Evolutionary conservation across 2,329 filamentous ascomycete species (phyloP).

Genomic region (Trichocomaceae sp.): DNA sequence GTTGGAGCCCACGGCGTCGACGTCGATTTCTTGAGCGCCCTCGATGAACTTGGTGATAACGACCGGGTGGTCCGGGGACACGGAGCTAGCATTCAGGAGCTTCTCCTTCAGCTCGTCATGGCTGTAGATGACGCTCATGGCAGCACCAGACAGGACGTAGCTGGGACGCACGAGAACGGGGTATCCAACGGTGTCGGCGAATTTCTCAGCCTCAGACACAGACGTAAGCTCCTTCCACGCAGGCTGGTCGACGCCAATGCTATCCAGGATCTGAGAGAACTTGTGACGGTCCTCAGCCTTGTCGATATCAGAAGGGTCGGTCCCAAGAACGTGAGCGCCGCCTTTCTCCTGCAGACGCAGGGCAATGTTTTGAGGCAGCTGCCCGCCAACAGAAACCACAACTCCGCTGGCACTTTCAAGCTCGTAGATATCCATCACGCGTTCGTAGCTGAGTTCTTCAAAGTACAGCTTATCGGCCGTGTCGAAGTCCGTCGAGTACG

Average conservation of each 20-base stretch:
- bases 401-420: slow-evolving; percentile 78
- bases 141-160: slow-evolving; percentile 94
- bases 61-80: slow-evolving; percentile 93
- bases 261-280: slow-evolving; percentile 95
- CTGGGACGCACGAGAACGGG: slow-evolving; percentile 90
- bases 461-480: slow-evolving; percentile 90
- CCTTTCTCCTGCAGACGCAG: slow-evolving; percentile 87
- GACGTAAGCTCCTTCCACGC: slow-evolving; percentile 97
- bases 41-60: slow-evolving; percentile 99
- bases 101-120: slow-evolving; percentile 89
- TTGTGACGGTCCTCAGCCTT: slow-evolving; percentile 97
- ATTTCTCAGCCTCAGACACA: slow-evolving; percentile 76
- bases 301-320: slow-evolving; percentile 89
- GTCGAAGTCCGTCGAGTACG: slow-evolving; percentile 77
- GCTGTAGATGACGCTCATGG: slow-evolving; percentile 94
- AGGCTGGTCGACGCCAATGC: slow-evolving; percentile 92
- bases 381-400: slow-evolving; percentile 91
- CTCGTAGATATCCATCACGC: slow-evolving; percentile 98
- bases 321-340: slow-evolving; percentile 84
- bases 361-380: slow-evolving; percentile 95
- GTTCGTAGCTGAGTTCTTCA: slow-evolving; percentile 91
- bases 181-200: slow-evolving; percentile 79
- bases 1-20: slow-evolving; percentile 81
- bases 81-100: slow-evolving; percentile 79
- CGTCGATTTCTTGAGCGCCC: slow-evolving; percentile 91